Evolutionary conservation across 2,329 filamentous ascomycete genomes (phyloP).

Genomic region (Apiospora marii): DNA sequence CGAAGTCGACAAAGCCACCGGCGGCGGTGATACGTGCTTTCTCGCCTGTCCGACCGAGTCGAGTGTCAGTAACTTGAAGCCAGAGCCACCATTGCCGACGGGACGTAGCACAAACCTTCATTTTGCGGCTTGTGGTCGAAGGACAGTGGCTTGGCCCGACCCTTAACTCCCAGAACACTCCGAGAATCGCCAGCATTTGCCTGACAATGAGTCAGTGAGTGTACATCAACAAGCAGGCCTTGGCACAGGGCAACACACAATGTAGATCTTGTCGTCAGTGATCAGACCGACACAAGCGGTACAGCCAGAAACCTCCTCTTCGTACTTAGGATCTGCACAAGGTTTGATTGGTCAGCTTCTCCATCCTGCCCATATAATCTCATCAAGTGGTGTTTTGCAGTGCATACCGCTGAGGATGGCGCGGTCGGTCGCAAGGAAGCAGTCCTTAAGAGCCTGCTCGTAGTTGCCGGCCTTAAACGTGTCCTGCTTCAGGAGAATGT

Average conservation of each 20-base stretch:
- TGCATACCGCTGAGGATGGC: conserved; percentile 90
- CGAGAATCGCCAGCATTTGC: conserved; percentile 97
- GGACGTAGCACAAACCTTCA: conserved; percentile 69
- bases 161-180: conserved; percentile 94
- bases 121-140: conserved; percentile 99
- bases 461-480: conserved; percentile 91
- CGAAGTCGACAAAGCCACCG: conserved; percentile 97
- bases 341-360: conserved; percentile 11
- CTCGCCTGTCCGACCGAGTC: conserved; percentile 67
- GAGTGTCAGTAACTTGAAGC: conserved; percentile 5
- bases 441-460: conserved; percentile 95
- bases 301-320: conserved; percentile 97
- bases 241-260: conserved; percentile 70
- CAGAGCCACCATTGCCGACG: not conserved
- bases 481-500: conserved; percentile 94
- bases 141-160: conserved; percentile 95
- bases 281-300: conserved; percentile 93
- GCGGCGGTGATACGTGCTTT: conserved; percentile 96
- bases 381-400: not conserved
- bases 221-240: conserved; percentile 23
- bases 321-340: conserved; percentile 87
- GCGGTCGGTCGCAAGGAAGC: conserved; percentile 93
- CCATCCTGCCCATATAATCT: not conserved
- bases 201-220: conserved; percentile 45
- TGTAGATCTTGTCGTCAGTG: conserved; percentile 90